phyloP scores from a whole-genome alignment of 768 basidiomycete species.

The Mycena sanguinolenta region DNA sequence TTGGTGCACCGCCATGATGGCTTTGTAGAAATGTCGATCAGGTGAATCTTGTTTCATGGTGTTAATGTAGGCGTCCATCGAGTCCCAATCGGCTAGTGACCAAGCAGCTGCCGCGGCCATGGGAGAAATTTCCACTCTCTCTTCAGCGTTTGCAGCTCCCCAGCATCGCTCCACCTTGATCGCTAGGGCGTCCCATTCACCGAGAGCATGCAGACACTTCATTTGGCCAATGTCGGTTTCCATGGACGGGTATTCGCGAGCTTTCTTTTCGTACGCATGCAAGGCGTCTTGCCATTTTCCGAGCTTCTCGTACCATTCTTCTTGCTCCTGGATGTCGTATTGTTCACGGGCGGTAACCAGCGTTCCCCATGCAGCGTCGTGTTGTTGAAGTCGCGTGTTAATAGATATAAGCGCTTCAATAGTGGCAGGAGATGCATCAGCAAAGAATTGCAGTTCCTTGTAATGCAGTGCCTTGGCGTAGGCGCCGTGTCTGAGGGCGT shows the following conservation, averaged over 20 bases:
- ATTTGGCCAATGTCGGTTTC: slow-evolving; percentile 91
- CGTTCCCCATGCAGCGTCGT: slow-evolving; percentile 98
- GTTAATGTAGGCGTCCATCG: slow-evolving; percentile 96
- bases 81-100: slow-evolving; percentile 97
- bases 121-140: slow-evolving; percentile 92
- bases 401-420: slow-evolving; percentile 96
- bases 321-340: slow-evolving; percentile 92
- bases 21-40: slow-evolving; percentile 95
- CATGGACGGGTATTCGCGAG: slow-evolving; percentile 79
- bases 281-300: slow-evolving; percentile 97
- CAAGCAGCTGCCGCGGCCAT: slow-evolving; percentile 98
- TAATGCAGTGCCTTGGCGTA: slow-evolving; percentile 99
- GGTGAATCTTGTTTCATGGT: slow-evolving; percentile 95
- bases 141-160: slow-evolving; percentile 85
- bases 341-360: slow-evolving; percentile 90
- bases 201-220: slow-evolving; percentile 96
- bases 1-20: slow-evolving; percentile 95
- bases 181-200: slow-evolving; percentile 96
- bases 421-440: slow-evolving; percentile 89
- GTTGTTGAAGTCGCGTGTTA: slow-evolving; percentile 96
- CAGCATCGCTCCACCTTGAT: slow-evolving; percentile 90
- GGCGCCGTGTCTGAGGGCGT: slow-evolving; percentile 92
- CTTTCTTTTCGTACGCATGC: slow-evolving; percentile 84
- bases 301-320: slow-evolving; percentile 98
- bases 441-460: slow-evolving; percentile 97